Evolutionary conservation across 495 filamentous ascomycete species (phyloP).

Genomic region (Glutinoglossum americanum): DNA sequence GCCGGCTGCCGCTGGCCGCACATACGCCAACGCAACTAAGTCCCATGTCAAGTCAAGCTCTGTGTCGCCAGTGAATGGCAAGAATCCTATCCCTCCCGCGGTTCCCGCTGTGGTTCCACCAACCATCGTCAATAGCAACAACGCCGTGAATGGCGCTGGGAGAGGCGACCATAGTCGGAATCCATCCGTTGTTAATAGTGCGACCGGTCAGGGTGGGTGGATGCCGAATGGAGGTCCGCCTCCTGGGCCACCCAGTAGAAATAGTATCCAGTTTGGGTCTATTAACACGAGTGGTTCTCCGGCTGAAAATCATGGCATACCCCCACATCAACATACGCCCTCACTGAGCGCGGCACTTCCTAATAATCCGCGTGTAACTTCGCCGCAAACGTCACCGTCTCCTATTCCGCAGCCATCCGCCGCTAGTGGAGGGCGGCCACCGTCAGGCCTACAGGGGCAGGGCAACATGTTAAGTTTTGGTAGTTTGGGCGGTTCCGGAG

Average conservation of each 20-base stretch:
- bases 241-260: conserved; percentile 31
- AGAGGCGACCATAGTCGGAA: conserved; percentile 55
- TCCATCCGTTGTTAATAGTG: conserved; percentile 70
- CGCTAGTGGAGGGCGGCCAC: conserved; percentile 66
- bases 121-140: conserved; percentile 44
- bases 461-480: conserved; percentile 54
- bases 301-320: conserved; percentile 36
- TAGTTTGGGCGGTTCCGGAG: conserved; percentile 44
- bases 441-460: conserved; percentile 43
- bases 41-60: conserved; percentile 61
- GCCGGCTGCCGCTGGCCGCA: conserved; percentile 34
- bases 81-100: conserved; percentile 48
- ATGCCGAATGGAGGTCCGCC: conserved; percentile 53
- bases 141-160: conserved; percentile 32
- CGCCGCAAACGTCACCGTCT: conserved; percentile 59
- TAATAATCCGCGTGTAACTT: conserved; percentile 41
- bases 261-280: conserved; percentile 59
- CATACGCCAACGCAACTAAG: conserved; percentile 58
- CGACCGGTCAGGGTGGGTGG: conserved; percentile 49
- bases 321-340: conserved; percentile 26
- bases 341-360: conserved; percentile 45
- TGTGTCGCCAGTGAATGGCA: conserved; percentile 66
- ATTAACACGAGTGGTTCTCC: conserved; percentile 43
- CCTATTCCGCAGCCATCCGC: conserved; percentile 78
- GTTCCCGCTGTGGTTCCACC: conserved; percentile 29